Evolutionary conservation across 805 yeast genomes (phyloP).

Genomic region (Maudiozyma barnettii): DNA sequence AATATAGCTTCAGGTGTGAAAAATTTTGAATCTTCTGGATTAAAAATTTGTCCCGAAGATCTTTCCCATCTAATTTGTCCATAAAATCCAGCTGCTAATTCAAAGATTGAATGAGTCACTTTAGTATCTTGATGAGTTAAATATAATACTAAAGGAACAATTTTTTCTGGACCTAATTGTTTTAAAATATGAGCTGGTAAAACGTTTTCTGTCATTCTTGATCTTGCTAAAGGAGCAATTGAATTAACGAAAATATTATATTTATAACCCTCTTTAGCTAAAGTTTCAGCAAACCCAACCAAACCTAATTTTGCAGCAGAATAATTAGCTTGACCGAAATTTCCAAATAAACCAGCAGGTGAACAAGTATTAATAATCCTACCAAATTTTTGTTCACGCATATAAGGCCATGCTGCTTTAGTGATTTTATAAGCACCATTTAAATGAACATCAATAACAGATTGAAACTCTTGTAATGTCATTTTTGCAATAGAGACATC

Average conservation of each 20-base stretch:
- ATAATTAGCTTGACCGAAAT: slow-evolving; percentile 94
- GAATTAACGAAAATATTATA: slow-evolving; percentile 77
- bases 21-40: slow-evolving; percentile 47
- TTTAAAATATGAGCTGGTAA: slow-evolving; percentile 79
- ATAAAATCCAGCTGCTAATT: slow-evolving; percentile 89
- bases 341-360: slow-evolving; percentile 95
- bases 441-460: slow-evolving; percentile 79
- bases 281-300: slow-evolving; percentile 86
- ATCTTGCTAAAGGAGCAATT: slow-evolving; percentile 91
- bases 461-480: slow-evolving; percentile 68
- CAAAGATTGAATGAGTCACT: slow-evolving; percentile 70
- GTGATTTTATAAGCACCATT: slow-evolving; percentile 82
- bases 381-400: slow-evolving; percentile 78
- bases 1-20: slow-evolving; percentile 83
- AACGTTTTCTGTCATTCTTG: slow-evolving; percentile 90
- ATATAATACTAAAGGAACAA: slow-evolving; percentile 84
- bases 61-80: slow-evolving; percentile 94
- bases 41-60: slow-evolving; percentile 75
- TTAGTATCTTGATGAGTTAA: slow-evolving; percentile 56
- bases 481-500: slow-evolving; percentile 82
- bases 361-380: slow-evolving; percentile 89
- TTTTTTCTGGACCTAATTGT: slow-evolving; percentile 73
- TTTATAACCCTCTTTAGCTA: slow-evolving; percentile 87
- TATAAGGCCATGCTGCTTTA: slow-evolving; percentile 85
- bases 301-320: slow-evolving; percentile 87